Evolutionary conservation across 2,329 filamentous ascomycete genomes (phyloP).

Genomic region (Stylonectria norvegica): DNA sequence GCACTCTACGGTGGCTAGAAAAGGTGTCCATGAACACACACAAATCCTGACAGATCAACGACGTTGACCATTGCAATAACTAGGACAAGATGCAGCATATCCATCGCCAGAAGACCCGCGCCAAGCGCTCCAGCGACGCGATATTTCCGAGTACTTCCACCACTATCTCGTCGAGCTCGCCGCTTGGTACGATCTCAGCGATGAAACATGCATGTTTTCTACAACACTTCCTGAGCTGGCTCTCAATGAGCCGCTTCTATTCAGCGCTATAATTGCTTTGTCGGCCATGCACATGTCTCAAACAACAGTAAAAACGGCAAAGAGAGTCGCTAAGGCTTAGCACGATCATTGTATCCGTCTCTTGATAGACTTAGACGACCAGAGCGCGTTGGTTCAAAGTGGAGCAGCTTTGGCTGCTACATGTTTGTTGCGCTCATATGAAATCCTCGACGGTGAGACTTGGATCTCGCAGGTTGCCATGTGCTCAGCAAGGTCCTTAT

Average conservation of each 20-base stretch:
- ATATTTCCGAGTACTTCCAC: slow-evolving; percentile 35
- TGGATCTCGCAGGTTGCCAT: no score
- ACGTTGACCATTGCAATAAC: no score
- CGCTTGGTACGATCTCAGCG: slow-evolving; percentile 47
- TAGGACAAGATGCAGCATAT: no score
- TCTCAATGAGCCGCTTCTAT: slow-evolving; percentile 39
- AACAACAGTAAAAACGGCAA: slow-evolving; percentile 26
- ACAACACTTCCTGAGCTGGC: slow-evolving; percentile 35
- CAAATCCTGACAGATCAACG: no score
- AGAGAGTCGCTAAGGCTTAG: slow-evolving; percentile 35
- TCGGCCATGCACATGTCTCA: slow-evolving; percentile 40
- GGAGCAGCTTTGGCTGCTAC: slow-evolving; percentile 44
- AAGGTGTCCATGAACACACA: not conserved
- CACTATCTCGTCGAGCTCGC: slow-evolving; percentile 40
- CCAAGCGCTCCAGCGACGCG: slow-evolving; percentile 28
- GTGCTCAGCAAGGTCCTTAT: not conserved
- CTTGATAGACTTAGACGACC: slow-evolving; percentile 36
- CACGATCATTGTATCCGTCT: slow-evolving; percentile 38
- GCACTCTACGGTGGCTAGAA: slow-evolving; percentile 2
- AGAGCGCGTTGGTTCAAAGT: slow-evolving; percentile 29
- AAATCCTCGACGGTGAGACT: slow-evolving; percentile 43
- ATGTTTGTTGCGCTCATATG: slow-evolving; percentile 47
- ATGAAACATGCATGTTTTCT: slow-evolving; percentile 34
- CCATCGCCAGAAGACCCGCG: slow-evolving; percentile 21
- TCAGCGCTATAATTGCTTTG: slow-evolving; percentile 44